A percentile compares a stretch with the other conserved stretches of the same genome.
These are phyloP conservation scores for Phytophthora aleatoria DNA, from an alignment of 352 stramenopile genomes.

Conservation along the genomic window DNA sequence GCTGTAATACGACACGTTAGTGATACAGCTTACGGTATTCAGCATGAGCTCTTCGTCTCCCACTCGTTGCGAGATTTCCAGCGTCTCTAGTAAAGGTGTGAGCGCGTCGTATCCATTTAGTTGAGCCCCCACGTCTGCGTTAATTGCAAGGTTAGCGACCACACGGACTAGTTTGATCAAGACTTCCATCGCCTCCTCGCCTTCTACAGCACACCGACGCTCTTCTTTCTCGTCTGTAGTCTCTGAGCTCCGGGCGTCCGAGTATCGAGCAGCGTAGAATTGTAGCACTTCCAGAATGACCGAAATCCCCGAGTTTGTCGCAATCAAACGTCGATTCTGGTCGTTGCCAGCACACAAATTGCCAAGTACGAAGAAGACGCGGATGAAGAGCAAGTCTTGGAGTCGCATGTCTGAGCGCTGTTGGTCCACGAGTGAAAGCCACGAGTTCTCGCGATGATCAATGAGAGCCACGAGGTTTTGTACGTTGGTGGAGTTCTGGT, in stretches of 20 bases:
- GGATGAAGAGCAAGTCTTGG: slow-evolving; percentile 69
- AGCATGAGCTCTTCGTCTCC: slow-evolving; percentile 86
- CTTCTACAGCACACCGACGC: slow-evolving; percentile 5
- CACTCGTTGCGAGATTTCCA: slow-evolving; percentile 38
- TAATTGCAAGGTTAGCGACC: slow-evolving; percentile 85
- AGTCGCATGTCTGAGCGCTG: slow-evolving; percentile 42
- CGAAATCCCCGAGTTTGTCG: slow-evolving; percentile 31
- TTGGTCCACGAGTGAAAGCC: slow-evolving; percentile 40
- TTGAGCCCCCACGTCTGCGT: slow-evolving; percentile 53
- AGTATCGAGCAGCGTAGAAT: slow-evolving; percentile 53
- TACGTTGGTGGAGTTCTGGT: slow-evolving; percentile 47
- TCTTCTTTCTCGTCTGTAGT: slow-evolving; percentile 16
- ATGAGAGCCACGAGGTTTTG: slow-evolving; percentile 56
- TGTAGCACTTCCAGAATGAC: slow-evolving; percentile 51
- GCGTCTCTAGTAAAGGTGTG: slow-evolving; percentile 44
- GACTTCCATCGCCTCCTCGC: slow-evolving; percentile 54
- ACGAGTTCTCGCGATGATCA: slow-evolving; percentile 41
- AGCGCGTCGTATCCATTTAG: slow-evolving; percentile 49
- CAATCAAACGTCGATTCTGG: slow-evolving; percentile 62
- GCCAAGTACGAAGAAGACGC: slow-evolving; percentile 82
- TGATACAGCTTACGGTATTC: slow-evolving; percentile 88
- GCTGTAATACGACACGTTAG: slow-evolving; percentile 87
- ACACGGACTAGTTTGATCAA: slow-evolving; percentile 85
- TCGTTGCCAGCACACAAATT: slow-evolving; percentile 90
- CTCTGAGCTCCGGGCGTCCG: slow-evolving; percentile 1